Evolutionary conservation across 208 protist genomes (phyloP).

Genomic region (Angomonas ambiguus): DNA sequence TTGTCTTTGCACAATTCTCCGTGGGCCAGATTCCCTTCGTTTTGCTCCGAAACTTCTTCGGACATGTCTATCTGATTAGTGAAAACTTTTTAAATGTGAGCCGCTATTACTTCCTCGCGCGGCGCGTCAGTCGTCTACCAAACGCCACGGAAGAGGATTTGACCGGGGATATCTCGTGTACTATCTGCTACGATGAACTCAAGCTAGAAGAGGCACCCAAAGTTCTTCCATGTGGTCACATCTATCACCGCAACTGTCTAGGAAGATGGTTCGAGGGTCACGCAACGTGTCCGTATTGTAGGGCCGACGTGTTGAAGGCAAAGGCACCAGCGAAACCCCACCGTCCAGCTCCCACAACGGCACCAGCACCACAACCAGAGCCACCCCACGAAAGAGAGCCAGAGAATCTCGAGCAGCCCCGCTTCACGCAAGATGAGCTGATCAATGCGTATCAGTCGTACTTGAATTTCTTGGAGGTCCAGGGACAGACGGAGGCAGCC

Average conservation of each 20-base stretch:
- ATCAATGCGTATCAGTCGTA: constrained; percentile 29
- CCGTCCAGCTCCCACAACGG: constrained; percentile 1
- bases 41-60: constrained; percentile 41
- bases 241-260: constrained; percentile 79
- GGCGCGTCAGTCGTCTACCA: constrained; percentile 21
- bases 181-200: constrained; percentile 88
- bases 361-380: background rate
- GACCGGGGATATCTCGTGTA: constrained; percentile 50
- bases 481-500: constrained; percentile 1
- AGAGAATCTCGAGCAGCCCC: background rate
- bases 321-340: background rate
- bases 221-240: constrained; percentile 76
- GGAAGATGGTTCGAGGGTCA: constrained; percentile 71
- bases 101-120: constrained; percentile 39
- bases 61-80: constrained; percentile 26
- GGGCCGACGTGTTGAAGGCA: constrained; percentile 41
- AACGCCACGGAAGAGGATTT: constrained; percentile 56
- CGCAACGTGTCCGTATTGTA: constrained; percentile 83
- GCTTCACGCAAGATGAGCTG: constrained; percentile 19
- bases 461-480: background rate
- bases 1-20: background rate
- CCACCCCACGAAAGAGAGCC: background rate
- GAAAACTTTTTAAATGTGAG: constrained; percentile 28
- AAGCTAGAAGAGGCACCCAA: constrained; percentile 31
- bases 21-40: constrained; percentile 29